Conservation (phyloP, 1,284 basidiomycete genomes). For the Chalciporus piperatoides region DNA sequence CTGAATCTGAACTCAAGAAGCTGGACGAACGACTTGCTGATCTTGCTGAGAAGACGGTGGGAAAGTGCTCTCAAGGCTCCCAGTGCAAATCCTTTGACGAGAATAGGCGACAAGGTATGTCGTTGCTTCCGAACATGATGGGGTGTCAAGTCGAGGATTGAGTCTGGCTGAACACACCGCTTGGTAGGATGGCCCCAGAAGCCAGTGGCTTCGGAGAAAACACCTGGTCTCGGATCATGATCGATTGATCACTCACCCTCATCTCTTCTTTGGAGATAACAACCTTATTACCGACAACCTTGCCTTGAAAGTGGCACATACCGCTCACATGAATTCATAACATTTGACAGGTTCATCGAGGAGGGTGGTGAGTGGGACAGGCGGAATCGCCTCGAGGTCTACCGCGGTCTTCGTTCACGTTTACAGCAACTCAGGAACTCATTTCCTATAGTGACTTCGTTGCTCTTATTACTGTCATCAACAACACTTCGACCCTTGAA, state of each 20-base stretch:
- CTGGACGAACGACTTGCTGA: too few relatives aligned
- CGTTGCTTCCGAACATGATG: too few relatives aligned
- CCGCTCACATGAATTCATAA: not conserved
- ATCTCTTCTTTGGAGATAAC: constrained; percentile 83
- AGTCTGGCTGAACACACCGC: not conserved
- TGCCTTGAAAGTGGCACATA: too few relatives aligned
- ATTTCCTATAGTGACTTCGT: constrained; percentile 93
- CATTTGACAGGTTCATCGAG: constrained; percentile 71
- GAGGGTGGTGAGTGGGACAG: constrained; percentile 67
- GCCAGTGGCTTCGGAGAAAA: constrained; percentile 72
- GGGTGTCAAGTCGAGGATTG: not conserved
- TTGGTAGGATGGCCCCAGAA: constrained; percentile 72
- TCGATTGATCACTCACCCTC: too few relatives aligned
- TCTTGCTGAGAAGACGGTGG: too few relatives aligned
- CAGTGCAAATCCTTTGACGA: constrained; percentile 84
- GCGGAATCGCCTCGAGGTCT: constrained; percentile 89
- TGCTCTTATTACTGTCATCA: constrained; percentile 72
- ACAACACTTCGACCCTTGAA: constrained; percentile 74
- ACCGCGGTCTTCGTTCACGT: constrained; percentile 93
- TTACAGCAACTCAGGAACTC: constrained; percentile 91
- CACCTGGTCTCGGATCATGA: constrained; percentile 81
- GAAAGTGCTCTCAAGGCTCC: too few relatives aligned
- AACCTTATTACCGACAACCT: constrained; percentile 66
- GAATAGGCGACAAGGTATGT: constrained; percentile 87
- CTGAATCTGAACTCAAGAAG: too few relatives aligned